Percentiles rank a stretch among this genome's conserved stretches.
Conservation (phyloP, 2,329 filamentous ascomycete species). For the Xylogone sp. region DNA sequence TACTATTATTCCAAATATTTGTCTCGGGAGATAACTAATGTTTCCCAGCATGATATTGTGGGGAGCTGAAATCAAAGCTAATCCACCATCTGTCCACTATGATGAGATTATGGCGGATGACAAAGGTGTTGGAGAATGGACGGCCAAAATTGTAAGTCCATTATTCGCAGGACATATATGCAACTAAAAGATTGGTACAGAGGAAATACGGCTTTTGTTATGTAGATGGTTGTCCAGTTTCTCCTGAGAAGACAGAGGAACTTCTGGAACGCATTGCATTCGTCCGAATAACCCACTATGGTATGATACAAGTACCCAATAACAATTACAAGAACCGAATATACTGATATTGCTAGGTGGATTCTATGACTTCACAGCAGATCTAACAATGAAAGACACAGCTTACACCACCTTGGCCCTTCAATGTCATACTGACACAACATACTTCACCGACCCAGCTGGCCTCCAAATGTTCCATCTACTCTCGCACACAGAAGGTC, state of each 20-base stretch:
- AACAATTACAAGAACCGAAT: neutral
- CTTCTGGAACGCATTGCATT: slow-evolving; percentile 80
- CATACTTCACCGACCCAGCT: slow-evolving; percentile 90
- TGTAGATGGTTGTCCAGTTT: slow-evolving; percentile 64
- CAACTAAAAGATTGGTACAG: slow-evolving; percentile 41
- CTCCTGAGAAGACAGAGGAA: slow-evolving; percentile 67
- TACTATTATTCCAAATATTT: slow-evolving; percentile 16
- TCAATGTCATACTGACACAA: slow-evolving; percentile 86
- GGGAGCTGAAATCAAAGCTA: slow-evolving; percentile 32
- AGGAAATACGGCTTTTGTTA: slow-evolving; percentile 72
- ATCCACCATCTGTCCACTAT: slow-evolving; percentile 58
- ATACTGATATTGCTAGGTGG: slow-evolving; percentile 40
- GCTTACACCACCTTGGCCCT: slow-evolving; percentile 86
- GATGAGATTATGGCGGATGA: slow-evolving; percentile 55
- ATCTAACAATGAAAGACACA: slow-evolving; percentile 83
- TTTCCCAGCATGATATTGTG: slow-evolving; percentile 33
- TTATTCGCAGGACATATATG: neutral
- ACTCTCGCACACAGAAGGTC: slow-evolving; percentile 68
- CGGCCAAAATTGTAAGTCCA: slow-evolving; percentile 56
- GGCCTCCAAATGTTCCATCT: slow-evolving; percentile 92
- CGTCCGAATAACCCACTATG: slow-evolving; percentile 89
- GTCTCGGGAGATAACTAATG: slow-evolving; percentile 15
- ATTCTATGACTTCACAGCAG: slow-evolving; percentile 85
- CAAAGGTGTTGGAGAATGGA: slow-evolving; percentile 55
- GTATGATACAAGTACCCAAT: slow-evolving; percentile 35